Evolutionary conservation across 306 rosid species (phyloP).

Genomic region (Urtica urens): DNA sequence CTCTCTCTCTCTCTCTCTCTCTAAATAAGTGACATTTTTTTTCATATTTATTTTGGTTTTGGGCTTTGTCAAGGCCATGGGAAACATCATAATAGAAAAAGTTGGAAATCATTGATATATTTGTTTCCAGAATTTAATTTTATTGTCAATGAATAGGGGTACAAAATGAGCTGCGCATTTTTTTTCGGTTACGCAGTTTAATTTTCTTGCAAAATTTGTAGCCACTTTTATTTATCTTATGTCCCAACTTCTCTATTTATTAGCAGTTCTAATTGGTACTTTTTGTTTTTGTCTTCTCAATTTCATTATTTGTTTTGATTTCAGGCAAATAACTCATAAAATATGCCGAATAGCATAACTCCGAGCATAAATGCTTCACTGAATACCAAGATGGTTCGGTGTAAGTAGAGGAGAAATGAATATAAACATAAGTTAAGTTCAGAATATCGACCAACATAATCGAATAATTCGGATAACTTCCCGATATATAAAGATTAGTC

Average conservation of each 20-base stretch:
- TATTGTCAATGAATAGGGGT: constrained; percentile 33
- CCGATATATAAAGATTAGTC: no score
- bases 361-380: not conserved
- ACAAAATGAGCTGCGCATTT: constrained; percentile 25
- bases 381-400: no score
- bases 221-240: constrained; percentile 29
- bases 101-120: constrained; percentile 29
- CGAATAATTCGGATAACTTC: no score
- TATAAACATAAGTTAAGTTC: no score
- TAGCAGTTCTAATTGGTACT: constrained; percentile 8
- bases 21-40: not conserved
- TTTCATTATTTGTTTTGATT: not conserved
- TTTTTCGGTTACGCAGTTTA: constrained; percentile 26
- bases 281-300: not conserved
- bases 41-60: not conserved
- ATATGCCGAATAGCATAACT: no score
- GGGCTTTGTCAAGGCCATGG: constrained; percentile 44
- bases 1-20: constrained; percentile 13
- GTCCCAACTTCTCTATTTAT: constrained; percentile 28
- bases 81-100: constrained; percentile 42
- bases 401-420: no score
- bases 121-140: constrained; percentile 29
- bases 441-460: no score
- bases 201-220: constrained; percentile 21
- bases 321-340: not conserved